Conservation (phyloP, 768 basidiomycete species). For the Fistulinella prunicolor region DNA sequence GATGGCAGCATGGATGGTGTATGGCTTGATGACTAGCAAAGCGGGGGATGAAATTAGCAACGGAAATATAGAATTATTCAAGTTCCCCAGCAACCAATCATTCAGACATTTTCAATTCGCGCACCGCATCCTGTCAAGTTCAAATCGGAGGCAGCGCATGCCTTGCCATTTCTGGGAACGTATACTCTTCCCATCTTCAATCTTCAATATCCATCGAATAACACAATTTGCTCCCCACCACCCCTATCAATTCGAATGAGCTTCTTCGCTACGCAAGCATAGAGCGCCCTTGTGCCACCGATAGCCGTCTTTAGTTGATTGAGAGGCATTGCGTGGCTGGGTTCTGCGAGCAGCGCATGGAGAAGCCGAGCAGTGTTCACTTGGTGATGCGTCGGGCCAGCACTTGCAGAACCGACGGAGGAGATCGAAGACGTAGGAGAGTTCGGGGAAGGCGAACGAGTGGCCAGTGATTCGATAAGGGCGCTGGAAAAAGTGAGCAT, state of each 20-base stretch:
- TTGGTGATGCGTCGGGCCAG: conserved; percentile 61
- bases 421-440: conserved; percentile 62
- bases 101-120: background rate
- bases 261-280: conserved; percentile 79
- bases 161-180: too few species aligned
- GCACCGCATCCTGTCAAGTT: background rate
- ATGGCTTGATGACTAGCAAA: too few species aligned
- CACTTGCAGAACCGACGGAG: conserved; percentile 35
- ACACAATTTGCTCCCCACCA: conserved; percentile 70
- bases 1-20: too few species aligned
- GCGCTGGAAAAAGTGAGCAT: conserved; percentile 35
- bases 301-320: conserved; percentile 61
- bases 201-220: conserved; percentile 51
- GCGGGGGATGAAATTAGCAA: too few species aligned
- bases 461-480: conserved; percentile 55
- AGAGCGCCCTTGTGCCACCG: conserved; percentile 60
- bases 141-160: too few species aligned
- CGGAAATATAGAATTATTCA: too few species aligned
- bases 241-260: conserved; percentile 75
- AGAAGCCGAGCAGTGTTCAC: conserved; percentile 69
- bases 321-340: conserved; percentile 56
- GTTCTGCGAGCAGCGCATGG: conserved; percentile 52
- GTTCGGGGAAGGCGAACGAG: conserved; percentile 46
- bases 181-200: too few species aligned
- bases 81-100: too few species aligned